phyloP scores from a whole-genome alignment of 2,329 filamentous ascomycete species.

The Fusarium luffae region DNA sequence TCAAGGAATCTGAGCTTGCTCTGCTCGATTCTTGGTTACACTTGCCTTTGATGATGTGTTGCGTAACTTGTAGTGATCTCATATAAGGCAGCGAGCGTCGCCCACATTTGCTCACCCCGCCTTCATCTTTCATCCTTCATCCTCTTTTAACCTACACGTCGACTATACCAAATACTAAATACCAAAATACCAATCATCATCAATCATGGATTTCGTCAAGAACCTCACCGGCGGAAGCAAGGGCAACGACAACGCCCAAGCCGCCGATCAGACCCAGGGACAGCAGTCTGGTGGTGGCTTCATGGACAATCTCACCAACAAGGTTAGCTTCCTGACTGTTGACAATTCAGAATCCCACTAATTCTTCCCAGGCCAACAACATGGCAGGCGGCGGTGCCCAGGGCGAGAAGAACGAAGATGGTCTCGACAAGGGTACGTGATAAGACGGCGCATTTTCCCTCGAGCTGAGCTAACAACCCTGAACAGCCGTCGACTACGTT shows the following conservation, averaged over 20 bases:
- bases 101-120: neutral
- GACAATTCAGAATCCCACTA: neutral
- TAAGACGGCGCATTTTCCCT: neutral
- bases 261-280: conserved; percentile 43
- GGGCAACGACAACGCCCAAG: conserved; percentile 45
- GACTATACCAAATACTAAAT: neutral
- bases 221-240: conserved; percentile 57
- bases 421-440: conserved; percentile 78
- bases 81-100: conserved; percentile 19
- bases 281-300: conserved; percentile 59
- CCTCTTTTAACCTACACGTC: neutral
- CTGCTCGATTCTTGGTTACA: conserved; percentile 2
- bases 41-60: neutral
- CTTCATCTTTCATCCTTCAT: neutral
- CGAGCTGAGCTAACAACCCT: neutral
- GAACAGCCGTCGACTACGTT: conserved; percentile 76
- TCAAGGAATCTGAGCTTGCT: conserved; percentile 9
- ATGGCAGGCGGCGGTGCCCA: conserved; percentile 77
- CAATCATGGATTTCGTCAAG: conserved; percentile 67
- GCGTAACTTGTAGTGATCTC: neutral
- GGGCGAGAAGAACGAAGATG: conserved; percentile 85
- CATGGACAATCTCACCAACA: conserved; percentile 74
- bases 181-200: neutral
- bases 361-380: conserved; percentile 57
- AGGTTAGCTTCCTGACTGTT: neutral